Conservation (phyloP, 1,139 yeast species). For the Blastobotrys malaysiensis region DNA sequence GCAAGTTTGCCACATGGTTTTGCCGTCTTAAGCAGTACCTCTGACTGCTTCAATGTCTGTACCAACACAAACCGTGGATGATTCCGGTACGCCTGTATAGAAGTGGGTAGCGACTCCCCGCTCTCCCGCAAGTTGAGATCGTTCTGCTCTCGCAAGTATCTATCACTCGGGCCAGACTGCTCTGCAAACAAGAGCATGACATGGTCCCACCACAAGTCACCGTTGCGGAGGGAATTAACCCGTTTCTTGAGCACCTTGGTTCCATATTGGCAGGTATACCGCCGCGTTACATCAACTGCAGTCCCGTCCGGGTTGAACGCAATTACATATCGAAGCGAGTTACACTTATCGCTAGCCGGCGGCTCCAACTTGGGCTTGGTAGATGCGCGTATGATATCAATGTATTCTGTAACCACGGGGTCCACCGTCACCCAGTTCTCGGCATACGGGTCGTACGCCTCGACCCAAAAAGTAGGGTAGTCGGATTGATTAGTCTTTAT, state of each 20-base stretch:
- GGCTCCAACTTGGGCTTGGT: slow-evolving; percentile 67
- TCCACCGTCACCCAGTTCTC: slow-evolving; percentile 83
- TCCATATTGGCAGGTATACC: slow-evolving; percentile 68
- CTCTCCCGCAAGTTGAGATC: slow-evolving; percentile 64
- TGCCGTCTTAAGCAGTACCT: slow-evolving; percentile 44
- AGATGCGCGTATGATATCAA: slow-evolving; percentile 58
- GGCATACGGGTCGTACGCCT: slow-evolving; percentile 77
- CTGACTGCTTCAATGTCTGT: slow-evolving; percentile 64
- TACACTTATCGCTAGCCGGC: slow-evolving; percentile 53
- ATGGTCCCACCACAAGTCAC: slow-evolving; percentile 58
- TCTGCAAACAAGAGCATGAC: slow-evolving; percentile 38
- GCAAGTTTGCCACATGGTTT: slow-evolving; percentile 12
- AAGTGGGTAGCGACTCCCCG: slow-evolving; percentile 84
- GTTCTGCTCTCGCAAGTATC: slow-evolving; percentile 64
- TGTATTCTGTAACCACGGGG: slow-evolving; percentile 57
- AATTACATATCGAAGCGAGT: slow-evolving; percentile 65
- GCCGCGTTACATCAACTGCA: slow-evolving; percentile 75
- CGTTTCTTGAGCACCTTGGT: slow-evolving; percentile 72
- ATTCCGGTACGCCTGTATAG: slow-evolving; percentile 71
- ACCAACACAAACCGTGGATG: slow-evolving; percentile 88
- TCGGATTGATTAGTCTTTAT: slow-evolving; percentile 9
- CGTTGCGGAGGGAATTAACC: slow-evolving; percentile 53
- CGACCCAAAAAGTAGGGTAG: slow-evolving; percentile 87
- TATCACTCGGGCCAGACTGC: slow-evolving; percentile 32
- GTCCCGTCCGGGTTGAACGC: slow-evolving; percentile 66